Percentiles rank a stretch among this genome's conserved stretches.
Evolutionary conservation across 805 yeast species (phyloP).

Genomic region (Saccharomycopsis sp.): DNA sequence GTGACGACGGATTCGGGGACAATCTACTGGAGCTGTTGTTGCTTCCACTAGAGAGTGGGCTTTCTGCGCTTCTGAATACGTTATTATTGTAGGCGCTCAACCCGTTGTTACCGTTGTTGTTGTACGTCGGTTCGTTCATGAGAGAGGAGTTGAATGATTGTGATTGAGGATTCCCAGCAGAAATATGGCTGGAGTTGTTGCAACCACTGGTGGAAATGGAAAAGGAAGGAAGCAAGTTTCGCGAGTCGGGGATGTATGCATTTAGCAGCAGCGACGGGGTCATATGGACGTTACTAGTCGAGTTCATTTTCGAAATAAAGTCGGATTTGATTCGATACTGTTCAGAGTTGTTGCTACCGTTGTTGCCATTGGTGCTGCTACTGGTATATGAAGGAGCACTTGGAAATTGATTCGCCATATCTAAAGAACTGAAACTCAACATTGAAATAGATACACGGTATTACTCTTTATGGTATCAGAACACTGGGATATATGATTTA

Average conservation of each 20-base stretch:
- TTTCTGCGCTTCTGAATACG: neutral
- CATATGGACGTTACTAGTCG: neutral
- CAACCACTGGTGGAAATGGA: neutral
- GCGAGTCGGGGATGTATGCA: neutral
- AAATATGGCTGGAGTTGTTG: neutral
- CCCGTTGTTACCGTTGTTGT: neutral
- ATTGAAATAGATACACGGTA: neutral
- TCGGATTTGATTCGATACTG: neutral
- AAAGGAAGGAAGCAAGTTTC: constrained; percentile 1
- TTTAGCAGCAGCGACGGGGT: neutral
- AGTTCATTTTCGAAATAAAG: neutral
- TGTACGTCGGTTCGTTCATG: neutral
- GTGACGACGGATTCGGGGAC: neutral
- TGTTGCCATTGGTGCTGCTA: neutral
- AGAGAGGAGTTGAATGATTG: neutral
- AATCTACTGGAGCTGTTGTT: neutral
- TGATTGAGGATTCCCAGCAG: neutral
- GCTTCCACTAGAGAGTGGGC: neutral
- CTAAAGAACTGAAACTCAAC: constrained; percentile 2
- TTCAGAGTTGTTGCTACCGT: neutral
- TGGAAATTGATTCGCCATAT: constrained; percentile 1
- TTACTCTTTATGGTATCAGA: neutral
- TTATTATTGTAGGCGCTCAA: neutral
- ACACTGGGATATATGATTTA: neutral
- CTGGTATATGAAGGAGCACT: neutral